These are phyloP conservation scores for Ophiocordyceps unilateralis DNA, from an alignment of 2,329 filamentous ascomycete species.

Conservation along the genomic window DNA sequence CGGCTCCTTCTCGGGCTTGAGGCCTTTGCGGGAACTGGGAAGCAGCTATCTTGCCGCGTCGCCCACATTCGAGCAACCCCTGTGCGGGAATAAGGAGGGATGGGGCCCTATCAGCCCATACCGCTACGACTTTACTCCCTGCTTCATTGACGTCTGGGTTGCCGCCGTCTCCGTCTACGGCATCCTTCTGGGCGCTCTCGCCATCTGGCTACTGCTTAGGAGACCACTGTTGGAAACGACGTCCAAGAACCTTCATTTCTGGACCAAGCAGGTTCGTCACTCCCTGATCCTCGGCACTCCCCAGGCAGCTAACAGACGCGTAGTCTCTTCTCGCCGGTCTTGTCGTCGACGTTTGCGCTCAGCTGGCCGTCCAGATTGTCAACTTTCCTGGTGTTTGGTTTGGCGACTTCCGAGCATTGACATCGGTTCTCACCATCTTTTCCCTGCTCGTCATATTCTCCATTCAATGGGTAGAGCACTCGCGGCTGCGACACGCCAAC, in stretches of 20 bases:
- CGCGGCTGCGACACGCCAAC: constrained; percentile 67
- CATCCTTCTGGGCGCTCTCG: constrained; percentile 56
- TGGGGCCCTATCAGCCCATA: constrained; percentile 85
- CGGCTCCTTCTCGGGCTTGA: constrained; percentile 44
- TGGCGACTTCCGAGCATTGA: constrained; percentile 75
- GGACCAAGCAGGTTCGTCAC: constrained; percentile 59
- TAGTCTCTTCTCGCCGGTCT: constrained; percentile 47
- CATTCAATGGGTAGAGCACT: constrained; percentile 77
- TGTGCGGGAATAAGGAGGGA: constrained; percentile 81
- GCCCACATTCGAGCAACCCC: constrained; percentile 38
- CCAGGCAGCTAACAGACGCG: neutral
- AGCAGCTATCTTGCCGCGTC: constrained; percentile 40
- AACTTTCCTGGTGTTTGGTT: constrained; percentile 53
- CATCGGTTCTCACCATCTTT: constrained; percentile 51
- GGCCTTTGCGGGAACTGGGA: constrained; percentile 31
- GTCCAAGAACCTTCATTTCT: constrained; percentile 82
- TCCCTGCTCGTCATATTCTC: constrained; percentile 60
- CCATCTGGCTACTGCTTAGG: constrained; percentile 65
- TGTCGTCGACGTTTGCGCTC: constrained; percentile 48
- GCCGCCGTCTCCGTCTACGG: constrained; percentile 63
- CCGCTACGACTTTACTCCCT: constrained; percentile 90
- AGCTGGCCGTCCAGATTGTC: constrained; percentile 61
- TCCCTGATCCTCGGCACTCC: neutral
- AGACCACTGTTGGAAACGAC: constrained; percentile 38
- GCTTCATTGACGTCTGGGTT: constrained; percentile 89